phyloP scores from a whole-genome alignment of 2,329 filamentous ascomycete species.

The Epichloe sylvatica region DNA sequence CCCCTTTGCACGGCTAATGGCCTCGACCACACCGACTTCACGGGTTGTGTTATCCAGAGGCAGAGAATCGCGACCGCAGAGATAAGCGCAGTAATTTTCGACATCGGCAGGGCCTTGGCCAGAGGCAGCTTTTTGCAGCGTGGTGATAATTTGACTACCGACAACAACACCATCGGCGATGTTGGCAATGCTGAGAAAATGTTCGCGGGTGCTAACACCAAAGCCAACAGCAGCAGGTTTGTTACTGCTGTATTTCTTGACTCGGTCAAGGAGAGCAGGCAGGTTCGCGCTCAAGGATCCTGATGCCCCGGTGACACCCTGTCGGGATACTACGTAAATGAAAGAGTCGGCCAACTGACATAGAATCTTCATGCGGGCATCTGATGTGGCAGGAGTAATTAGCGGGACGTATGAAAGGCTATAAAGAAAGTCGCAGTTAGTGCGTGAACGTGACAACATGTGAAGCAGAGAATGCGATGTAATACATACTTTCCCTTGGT shows the following conservation, averaged over 20 bases:
- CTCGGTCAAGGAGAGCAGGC: slow-evolving; percentile 66
- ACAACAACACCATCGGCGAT: slow-evolving; percentile 92
- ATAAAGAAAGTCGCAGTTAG: background rate
- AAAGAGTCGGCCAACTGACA: slow-evolving; percentile 97
- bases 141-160: slow-evolving; percentile 85
- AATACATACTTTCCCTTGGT: slow-evolving; percentile 52
- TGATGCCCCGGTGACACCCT: slow-evolving; percentile 88
- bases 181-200: slow-evolving; percentile 72
- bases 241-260: slow-evolving; percentile 85
- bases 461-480: background rate
- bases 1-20: slow-evolving; percentile 40
- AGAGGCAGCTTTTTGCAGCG: slow-evolving; percentile 33
- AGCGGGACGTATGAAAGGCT: slow-evolving; percentile 92
- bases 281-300: slow-evolving; percentile 71
- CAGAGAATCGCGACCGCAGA: slow-evolving; percentile 33
- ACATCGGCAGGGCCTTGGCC: slow-evolving; percentile 47
- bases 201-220: slow-evolving; percentile 87
- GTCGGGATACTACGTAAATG: slow-evolving; percentile 94
- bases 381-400: slow-evolving; percentile 86
- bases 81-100: slow-evolving; percentile 70
- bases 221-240: slow-evolving; percentile 88
- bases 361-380: slow-evolving; percentile 84
- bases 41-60: slow-evolving; percentile 32
- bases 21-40: slow-evolving; percentile 58
- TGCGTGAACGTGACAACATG: background rate